Percentiles rank a stretch among this genome's conserved stretches.
These are phyloP conservation scores for Peronospora destructor DNA, from an alignment of 352 stramenopile genomes.

Conservation along the genomic window DNA sequence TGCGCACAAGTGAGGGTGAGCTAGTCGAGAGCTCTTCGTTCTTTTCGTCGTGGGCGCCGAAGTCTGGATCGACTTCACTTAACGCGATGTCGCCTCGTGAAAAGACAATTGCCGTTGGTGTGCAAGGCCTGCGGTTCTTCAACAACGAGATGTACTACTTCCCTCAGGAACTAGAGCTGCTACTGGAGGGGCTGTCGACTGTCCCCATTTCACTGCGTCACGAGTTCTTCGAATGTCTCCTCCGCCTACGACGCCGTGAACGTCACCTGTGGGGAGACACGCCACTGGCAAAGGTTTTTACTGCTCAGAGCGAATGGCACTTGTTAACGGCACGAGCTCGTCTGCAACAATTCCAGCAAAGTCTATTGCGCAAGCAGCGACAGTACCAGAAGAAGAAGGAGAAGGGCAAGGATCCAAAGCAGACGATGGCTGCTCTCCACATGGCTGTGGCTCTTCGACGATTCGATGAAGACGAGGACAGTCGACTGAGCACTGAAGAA, in stretches of 20 bases:
- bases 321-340: constrained; percentile 69
- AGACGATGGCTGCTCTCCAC: constrained; percentile 29
- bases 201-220: constrained; percentile 66
- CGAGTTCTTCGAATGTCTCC: constrained; percentile 77
- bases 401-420: constrained; percentile 28
- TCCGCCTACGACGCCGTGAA: constrained; percentile 91
- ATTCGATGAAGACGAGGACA: constrained; percentile 72
- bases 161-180: constrained; percentile 87
- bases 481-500: constrained; percentile 55
- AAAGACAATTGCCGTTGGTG: constrained; percentile 36
- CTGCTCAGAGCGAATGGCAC: constrained; percentile 95
- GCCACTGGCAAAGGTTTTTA: constrained; percentile 96
- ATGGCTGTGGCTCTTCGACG: constrained; percentile 50
- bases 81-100: constrained; percentile 21
- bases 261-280: constrained; percentile 92
- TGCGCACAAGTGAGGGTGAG: constrained; percentile 76
- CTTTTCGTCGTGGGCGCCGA: constrained; percentile 40
- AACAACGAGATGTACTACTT: constrained; percentile 99
- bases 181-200: constrained; percentile 68
- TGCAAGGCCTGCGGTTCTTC: constrained; percentile 95
- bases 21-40: constrained; percentile 78
- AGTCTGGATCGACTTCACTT: neutral
- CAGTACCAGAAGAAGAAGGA: constrained; percentile 38
- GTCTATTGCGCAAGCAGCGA: constrained; percentile 56
- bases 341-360: constrained; percentile 82